Percentiles rank a stretch among this genome's conserved stretches.
Conservation (phyloP, 352 stramenopile species). For the Globisporangium uncinulatum region DNA sequence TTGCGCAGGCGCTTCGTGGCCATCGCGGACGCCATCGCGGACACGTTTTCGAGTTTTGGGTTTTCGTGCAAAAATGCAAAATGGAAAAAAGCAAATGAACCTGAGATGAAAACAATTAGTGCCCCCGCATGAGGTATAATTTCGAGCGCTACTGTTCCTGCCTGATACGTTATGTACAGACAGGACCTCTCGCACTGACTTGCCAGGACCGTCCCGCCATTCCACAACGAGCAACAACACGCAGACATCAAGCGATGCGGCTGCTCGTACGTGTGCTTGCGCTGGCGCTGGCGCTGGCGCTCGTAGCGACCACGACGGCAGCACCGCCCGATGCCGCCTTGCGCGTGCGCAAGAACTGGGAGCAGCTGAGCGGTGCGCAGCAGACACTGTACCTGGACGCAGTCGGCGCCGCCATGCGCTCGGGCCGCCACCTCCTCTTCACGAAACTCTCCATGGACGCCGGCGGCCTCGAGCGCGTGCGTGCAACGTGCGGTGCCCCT, state of each 20-base stretch:
- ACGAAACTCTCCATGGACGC: conserved; percentile 51
- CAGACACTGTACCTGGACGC: conserved; percentile 43
- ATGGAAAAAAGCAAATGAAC: too few species aligned
- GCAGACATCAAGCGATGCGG: conserved; percentile 1
- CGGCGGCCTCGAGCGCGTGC: conserved; percentile 26
- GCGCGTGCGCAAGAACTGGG: conserved; percentile 16
- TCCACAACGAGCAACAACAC: not conserved
- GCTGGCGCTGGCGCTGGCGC: conserved; percentile 1
- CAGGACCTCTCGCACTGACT: not conserved
- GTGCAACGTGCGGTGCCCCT: conserved; percentile 38
- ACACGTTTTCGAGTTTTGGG: too few species aligned
- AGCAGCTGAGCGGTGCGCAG: conserved; percentile 9
- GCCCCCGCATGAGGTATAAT: not conserved
- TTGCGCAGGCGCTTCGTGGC: conserved; percentile 88
- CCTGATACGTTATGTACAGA: too few species aligned
- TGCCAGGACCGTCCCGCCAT: too few species aligned
- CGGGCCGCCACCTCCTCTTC: conserved; percentile 45
- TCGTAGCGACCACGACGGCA: not conserved
- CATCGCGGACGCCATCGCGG: conserved; percentile 68
- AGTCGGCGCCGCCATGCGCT: conserved; percentile 43
- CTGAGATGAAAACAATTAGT: not conserved
- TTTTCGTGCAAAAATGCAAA: too few species aligned
- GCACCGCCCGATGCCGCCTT: not conserved
- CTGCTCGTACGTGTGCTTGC: conserved; percentile 2
- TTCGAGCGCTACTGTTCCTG: not conserved